Evolutionary conservation across 2,329 filamentous ascomycete genomes (phyloP), one percentile per base, ranked within the genome.

Genomic region (Monosporascus sp.): DNA sequence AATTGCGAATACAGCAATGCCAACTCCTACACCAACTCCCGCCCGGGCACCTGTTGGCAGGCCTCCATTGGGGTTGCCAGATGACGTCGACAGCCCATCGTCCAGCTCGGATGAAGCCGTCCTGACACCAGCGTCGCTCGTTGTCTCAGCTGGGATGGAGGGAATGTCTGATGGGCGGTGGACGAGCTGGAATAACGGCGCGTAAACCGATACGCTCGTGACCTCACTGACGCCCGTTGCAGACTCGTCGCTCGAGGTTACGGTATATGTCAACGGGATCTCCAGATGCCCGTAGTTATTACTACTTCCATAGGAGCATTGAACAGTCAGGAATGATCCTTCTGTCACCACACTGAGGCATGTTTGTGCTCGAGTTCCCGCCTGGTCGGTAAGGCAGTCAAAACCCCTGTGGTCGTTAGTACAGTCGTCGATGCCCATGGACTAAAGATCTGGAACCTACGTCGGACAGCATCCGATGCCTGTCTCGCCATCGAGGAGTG

Each of bases 391-490:
- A 25, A 56, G 56, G 38, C 52, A 58, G 24, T 15, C 9, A 41
- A 51, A 54, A 17, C 46, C 49, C 39, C 50, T 57, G 50, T 25
- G 25, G 7, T 25, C 25, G 25, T 25, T 25, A 25, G 25, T 8
- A 25, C 25, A 7, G 25, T 25, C 25, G 25, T 8, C 7, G 8
- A 54, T 51, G 48, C 37, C 45, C 25, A 37, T 44, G 20, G 38
- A 37, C 27, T 49, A 24, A 25, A 20, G 22, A 48, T 54, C 51
- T 27, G 25, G 20, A 31, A 63, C 67, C 57, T 56, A 66, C 58
- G 55, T 54, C 24, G 68, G 68, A 55, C 68, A 71, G 47, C 68
- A 71, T 2, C 67, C 68, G 5, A 69, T 50, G 2, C 60, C 68
- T 9, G 68, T 71, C 54, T 70, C 68, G 3, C 62, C 56, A 3